Conservation (phyloP, 306 rosid genomes). For the Prunus mira region DNA sequence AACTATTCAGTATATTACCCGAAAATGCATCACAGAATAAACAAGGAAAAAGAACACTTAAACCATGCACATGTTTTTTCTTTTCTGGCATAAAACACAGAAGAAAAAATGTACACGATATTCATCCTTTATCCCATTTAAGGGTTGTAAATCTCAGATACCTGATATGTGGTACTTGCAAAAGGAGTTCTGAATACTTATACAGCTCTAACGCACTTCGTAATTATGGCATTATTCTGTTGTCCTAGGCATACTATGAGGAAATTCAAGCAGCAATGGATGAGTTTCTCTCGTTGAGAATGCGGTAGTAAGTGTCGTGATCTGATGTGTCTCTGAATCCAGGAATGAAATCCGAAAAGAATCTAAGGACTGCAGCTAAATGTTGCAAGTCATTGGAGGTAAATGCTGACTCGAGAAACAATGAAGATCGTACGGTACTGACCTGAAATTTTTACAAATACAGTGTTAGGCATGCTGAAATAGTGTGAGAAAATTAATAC, state of each 20-base stretch:
- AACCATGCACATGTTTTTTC: not conserved
- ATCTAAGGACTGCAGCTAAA: conserved; percentile 84
- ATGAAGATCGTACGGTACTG: conserved; percentile 67
- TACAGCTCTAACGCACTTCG: not conserved
- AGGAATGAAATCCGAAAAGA: conserved; percentile 77
- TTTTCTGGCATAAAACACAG: not conserved
- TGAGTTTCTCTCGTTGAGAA: conserved; percentile 71
- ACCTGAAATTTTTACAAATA: conserved; percentile 55
- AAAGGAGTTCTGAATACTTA: not conserved
- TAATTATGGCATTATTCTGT: not conserved
- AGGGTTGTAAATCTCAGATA: not conserved
- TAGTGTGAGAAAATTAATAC: not conserved
- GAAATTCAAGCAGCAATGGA: conserved; percentile 50
- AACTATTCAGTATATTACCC: not conserved
- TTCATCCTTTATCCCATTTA: not conserved
- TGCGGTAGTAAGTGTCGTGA: conserved; percentile 61
- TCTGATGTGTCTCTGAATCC: conserved; percentile 64
- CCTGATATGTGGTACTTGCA: not conserved
- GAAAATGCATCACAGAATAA: not conserved
- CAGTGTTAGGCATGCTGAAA: not conserved
- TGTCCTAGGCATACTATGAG: not conserved
- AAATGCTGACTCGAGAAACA: conserved; percentile 85
- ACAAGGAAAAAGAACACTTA: not conserved
- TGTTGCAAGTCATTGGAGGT: conserved; percentile 63
- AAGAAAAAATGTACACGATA: not conserved